phyloP scores from a whole-genome alignment of 305 asterid species.

The Fraxinus xanthoxyloides region DNA sequence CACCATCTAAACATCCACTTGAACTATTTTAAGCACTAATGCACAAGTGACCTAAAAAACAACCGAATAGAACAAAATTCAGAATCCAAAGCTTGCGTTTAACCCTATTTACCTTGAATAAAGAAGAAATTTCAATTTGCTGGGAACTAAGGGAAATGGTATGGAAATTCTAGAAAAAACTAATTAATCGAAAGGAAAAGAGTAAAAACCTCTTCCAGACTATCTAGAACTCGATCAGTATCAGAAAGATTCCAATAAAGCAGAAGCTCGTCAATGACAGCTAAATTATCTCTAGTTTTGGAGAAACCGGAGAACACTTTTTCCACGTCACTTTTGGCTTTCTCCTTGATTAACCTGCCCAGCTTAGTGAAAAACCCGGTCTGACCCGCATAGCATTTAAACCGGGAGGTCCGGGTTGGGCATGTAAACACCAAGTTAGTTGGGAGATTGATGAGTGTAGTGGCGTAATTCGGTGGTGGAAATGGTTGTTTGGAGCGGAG shows the following conservation, averaged over 20 bases:
- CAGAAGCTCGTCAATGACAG: slow-evolving; percentile 84
- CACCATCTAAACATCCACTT: not conserved
- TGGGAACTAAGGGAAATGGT: not conserved
- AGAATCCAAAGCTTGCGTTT: not conserved
- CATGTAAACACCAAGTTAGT: slow-evolving; percentile 12
- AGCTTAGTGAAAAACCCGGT: slow-evolving; percentile 83
- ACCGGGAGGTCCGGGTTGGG: slow-evolving; percentile 31
- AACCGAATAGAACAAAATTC: not conserved
- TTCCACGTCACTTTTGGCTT: slow-evolving; percentile 90
- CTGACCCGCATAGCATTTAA: slow-evolving; percentile 78
- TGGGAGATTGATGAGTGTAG: slow-evolving; percentile 32
- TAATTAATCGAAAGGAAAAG: not conserved
- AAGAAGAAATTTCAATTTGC: not conserved
- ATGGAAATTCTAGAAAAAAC: not conserved
- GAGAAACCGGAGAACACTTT: slow-evolving; percentile 85
- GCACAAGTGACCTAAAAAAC: not conserved
- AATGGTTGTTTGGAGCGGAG: slow-evolving; percentile 35
- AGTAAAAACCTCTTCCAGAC: slow-evolving; percentile 76
- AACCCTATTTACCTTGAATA: not conserved
- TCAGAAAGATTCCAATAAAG: slow-evolving; percentile 96
- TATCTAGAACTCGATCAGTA: slow-evolving; percentile 86
- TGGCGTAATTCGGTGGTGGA: slow-evolving; percentile 27
- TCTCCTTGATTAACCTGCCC: slow-evolving; percentile 87
- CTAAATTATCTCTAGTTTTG: slow-evolving; percentile 85
- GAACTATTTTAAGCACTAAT: not conserved